These are phyloP conservation scores for Monilinia fructicola DNA, from an alignment of 2,329 filamentous ascomycete species.

Conservation along the genomic window DNA sequence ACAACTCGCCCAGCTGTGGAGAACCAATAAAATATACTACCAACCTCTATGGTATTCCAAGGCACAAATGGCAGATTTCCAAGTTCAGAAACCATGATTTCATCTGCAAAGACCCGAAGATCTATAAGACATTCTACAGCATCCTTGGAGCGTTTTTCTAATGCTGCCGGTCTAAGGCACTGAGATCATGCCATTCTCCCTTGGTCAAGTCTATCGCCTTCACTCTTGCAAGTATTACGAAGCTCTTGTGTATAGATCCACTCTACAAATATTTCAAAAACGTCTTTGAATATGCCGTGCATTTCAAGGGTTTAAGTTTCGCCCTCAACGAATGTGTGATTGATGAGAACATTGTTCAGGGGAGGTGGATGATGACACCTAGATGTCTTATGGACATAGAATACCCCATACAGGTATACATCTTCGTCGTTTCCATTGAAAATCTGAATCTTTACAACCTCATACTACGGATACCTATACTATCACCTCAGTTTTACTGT, in stretches of 20 bases:
- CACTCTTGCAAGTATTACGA: too few species aligned
- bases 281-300: not conserved
- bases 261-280: accelerated
- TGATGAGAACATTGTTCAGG: not conserved
- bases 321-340: not conserved
- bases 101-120: not conserved
- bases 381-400: not conserved
- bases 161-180: too few species aligned
- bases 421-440: not conserved
- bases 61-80: not conserved
- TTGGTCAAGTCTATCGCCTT: not conserved
- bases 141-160: accelerated
- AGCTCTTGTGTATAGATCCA: not conserved
- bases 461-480: not conserved
- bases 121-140: too few species aligned
- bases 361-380: not conserved
- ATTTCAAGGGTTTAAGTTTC: too few species aligned
- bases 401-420: too few species aligned
- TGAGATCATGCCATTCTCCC: not conserved
- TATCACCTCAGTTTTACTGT: not conserved
- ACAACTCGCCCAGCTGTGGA: not conserved
- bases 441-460: not conserved
- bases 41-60: too few species aligned
- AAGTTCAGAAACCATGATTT: not conserved
- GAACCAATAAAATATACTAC: not conserved